These are phyloP conservation scores for Aspergillus arachidicola DNA, from an alignment of 2,329 filamentous ascomycete genomes.

Conservation along the genomic window DNA sequence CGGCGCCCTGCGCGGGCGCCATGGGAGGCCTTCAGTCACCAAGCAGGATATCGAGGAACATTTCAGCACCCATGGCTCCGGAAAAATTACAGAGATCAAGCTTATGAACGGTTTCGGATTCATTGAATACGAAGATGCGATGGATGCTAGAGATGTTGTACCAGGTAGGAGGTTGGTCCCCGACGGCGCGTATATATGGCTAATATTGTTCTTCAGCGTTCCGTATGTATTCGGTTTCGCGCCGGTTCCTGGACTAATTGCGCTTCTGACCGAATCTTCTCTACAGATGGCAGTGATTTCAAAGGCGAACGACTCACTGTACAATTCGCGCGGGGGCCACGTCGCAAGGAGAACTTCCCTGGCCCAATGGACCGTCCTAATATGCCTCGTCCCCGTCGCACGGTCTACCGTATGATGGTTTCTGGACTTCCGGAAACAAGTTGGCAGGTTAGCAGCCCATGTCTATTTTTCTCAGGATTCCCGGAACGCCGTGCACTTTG, in stretches of 20 bases:
- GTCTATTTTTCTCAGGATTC: conserved; percentile 33
- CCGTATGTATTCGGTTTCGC: conserved; percentile 57
- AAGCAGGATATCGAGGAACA: conserved; percentile 96
- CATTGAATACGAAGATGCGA: conserved; percentile 97
- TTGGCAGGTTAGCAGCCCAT: conserved; percentile 91
- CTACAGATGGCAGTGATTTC: conserved; percentile 89
- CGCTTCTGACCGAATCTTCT: conserved; percentile 35
- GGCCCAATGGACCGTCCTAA: conserved; percentile 63
- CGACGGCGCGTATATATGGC: conserved; percentile 12
- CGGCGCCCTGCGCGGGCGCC: conserved; percentile 31
- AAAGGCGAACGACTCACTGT: conserved; percentile 98
- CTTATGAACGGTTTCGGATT: conserved; percentile 99
- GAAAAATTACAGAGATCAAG: conserved; percentile 98
- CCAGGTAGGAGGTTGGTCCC: conserved; percentile 69
- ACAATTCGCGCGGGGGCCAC: conserved; percentile 92
- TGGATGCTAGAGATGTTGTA: conserved; percentile 98
- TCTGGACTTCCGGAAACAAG: conserved; percentile 98
- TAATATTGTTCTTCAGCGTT: conserved; percentile 50
- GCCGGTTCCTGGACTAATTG: conserved; percentile 55
- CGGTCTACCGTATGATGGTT: conserved; percentile 95
- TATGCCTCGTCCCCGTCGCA: conserved; percentile 83
- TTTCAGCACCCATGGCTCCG: conserved; percentile 93
- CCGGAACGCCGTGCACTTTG: conserved; percentile 23
- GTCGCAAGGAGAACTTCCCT: conserved; percentile 66
- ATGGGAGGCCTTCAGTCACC: conserved; percentile 67